These are phyloP conservation scores for Lentinula novae-zelandiae DNA, from an alignment of 1,284 basidiomycete species.

Conservation along the genomic window DNA sequence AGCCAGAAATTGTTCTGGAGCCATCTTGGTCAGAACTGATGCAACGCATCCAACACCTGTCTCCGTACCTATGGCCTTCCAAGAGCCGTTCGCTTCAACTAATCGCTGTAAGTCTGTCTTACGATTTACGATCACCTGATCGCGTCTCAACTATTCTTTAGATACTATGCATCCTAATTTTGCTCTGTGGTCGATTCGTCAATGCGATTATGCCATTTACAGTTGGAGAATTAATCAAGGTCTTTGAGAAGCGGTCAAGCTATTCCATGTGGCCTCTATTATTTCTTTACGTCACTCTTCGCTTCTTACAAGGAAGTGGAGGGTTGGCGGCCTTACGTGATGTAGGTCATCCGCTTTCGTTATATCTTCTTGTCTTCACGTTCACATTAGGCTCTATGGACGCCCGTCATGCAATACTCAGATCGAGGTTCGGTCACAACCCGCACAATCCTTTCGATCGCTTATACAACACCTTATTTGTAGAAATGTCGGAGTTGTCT, in stretches of 20 bases:
- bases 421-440: slow-evolving; percentile 44
- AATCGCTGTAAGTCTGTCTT: slow-evolving; percentile 50
- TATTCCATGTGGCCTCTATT: slow-evolving; percentile 62
- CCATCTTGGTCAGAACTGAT: slow-evolving; percentile 65
- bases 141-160: slow-evolving; percentile 22
- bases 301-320: slow-evolving; percentile 67
- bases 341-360: slow-evolving; percentile 32
- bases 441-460: background rate
- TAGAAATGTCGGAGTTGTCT: slow-evolving; percentile 76
- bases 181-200: slow-evolving; percentile 73
- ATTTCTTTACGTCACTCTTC: slow-evolving; percentile 56
- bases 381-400: slow-evolving; percentile 57
- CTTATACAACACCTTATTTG: slow-evolving; percentile 12
- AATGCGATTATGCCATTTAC: slow-evolving; percentile 72
- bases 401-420: slow-evolving; percentile 85
- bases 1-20: slow-evolving; percentile 55
- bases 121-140: slow-evolving; percentile 1
- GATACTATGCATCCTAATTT: slow-evolving; percentile 63
- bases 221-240: slow-evolving; percentile 64
- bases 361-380: background rate
- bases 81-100: slow-evolving; percentile 63
- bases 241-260: slow-evolving; percentile 46
- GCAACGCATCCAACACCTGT: slow-evolving; percentile 56
- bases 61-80: slow-evolving; percentile 82
- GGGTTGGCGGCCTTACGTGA: slow-evolving; percentile 69